Conservation (phyloP, 1,284 basidiomycete genomes). For the Lignosus rhinocerotis region DNA sequence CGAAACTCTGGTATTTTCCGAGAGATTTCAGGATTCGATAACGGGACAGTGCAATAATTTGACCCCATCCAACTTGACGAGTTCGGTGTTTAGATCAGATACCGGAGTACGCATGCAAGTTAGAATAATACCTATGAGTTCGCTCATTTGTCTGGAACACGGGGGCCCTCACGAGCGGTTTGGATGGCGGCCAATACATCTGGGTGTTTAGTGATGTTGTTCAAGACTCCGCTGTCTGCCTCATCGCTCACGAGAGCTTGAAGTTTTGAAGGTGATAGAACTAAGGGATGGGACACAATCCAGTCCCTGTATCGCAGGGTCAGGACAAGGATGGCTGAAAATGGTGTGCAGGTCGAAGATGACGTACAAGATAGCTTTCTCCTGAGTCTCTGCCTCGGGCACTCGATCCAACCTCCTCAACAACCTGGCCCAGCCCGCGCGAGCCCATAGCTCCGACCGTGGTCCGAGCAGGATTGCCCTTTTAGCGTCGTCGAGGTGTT, state of each 20-base stretch:
- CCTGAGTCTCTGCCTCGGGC: constrained; percentile 16
- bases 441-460: constrained; percentile 23
- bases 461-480: constrained; percentile 12
- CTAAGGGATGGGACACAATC: constrained; percentile 18
- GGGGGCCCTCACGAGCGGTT: constrained; percentile 2
- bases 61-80: too few species aligned
- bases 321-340: too few species aligned
- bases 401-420: constrained; percentile 13
- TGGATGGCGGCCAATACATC: constrained; percentile 14
- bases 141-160: neutral
- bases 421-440: constrained; percentile 20
- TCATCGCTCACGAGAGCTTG: constrained; percentile 14
- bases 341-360: neutral
- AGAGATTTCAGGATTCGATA: too few species aligned
- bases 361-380: constrained; percentile 17
- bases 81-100: too few species aligned
- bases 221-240: constrained; percentile 11
- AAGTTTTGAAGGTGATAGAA: constrained; percentile 15
- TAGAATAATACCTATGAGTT: too few species aligned
- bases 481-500: constrained; percentile 1
- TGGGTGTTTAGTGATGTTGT: constrained; percentile 15
- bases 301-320: constrained; percentile 5
- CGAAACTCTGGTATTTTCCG: too few species aligned
- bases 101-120: too few species aligned
- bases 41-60: too few species aligned